Evolutionary conservation across 2,329 filamentous ascomycete genomes (phyloP), one percentile per base, ranked within the genome.

Genomic region (Anthostomella pinea): DNA sequence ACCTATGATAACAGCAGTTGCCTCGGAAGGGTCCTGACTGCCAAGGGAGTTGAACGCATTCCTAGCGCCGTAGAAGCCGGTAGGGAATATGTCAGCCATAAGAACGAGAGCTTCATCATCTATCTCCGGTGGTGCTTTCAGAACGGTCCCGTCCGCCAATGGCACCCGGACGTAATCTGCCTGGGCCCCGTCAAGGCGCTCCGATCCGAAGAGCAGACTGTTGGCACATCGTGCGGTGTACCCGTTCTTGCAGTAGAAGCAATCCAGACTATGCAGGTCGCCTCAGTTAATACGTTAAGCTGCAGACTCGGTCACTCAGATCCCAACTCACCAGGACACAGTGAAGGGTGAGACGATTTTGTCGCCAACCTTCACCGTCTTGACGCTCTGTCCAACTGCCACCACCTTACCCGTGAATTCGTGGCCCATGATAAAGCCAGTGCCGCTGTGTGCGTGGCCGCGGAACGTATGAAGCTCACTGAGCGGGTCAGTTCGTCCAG

Each of bases 81-180:
- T 87, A 2, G 89, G 89, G 63, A 93, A 95, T 53, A 95, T 94
- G 57, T 95, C 89, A 11, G 87, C 88, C 89, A 95, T 95, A 17
- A 95, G 73, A 6, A 94, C 80, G 31, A 94, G 71, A 22, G 80
- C 80, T 46, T 85, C 76, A 49, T 91, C 83, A 14, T 83, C 77
- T 39, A 94, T 83, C 7, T 74, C 77, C 2, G 77, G 63, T 0
- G 85, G 84, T 0, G 87, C 83, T 53, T 82, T 83, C 56, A 89
- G 75, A n/a, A 83, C 77, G 1, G 87, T 94, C 22, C 80, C 79
- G 54, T 95, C 88, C 8, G 89, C 89, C 36, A 83, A 68, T 1
- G 90, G 90, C 10, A 95, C 76, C 21, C 87, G 81, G 33, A 90
- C 83, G 57, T 82, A 94, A 63, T 93, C 83, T 20, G 88, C 87